phyloP scores from a whole-genome alignment of 1,284 basidiomycete species.

The Abortiporus biennis region DNA sequence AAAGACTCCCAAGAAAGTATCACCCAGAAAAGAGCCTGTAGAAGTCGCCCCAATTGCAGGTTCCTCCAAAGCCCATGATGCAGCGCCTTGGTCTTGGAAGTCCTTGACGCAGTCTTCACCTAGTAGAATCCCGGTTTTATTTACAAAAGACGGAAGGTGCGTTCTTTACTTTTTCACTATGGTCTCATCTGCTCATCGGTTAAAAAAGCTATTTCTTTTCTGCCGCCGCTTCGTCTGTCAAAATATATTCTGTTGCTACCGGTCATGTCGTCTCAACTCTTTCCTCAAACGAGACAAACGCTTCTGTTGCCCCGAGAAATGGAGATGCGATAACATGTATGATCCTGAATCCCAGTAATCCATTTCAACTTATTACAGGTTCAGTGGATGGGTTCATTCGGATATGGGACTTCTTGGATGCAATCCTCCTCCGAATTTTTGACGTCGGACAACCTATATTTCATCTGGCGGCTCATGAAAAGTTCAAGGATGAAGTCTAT shows the following conservation, averaged over 20 bases:
- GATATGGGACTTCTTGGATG: slow-evolving; percentile 94
- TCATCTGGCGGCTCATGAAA: slow-evolving; percentile 64
- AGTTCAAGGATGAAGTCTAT: slow-evolving; percentile 64
- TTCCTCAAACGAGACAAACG: slow-evolving; percentile 22
- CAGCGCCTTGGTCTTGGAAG: slow-evolving; percentile 60
- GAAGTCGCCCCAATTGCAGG: slow-evolving; percentile 17
- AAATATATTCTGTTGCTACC: slow-evolving; percentile 74
- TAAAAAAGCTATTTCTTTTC: slow-evolving; percentile 80
- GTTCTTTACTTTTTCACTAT: slow-evolving; percentile 22
- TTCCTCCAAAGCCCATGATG: slow-evolving; percentile 21
- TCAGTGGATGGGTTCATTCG: slow-evolving; percentile 82
- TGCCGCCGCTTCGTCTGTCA: slow-evolving; percentile 69
- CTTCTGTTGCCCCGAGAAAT: slow-evolving; percentile 39
- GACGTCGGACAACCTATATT: slow-evolving; percentile 67
- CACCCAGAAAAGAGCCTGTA: too few species aligned
- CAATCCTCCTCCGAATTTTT: slow-evolving; percentile 71
- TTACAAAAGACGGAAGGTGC: slow-evolving; percentile 84
- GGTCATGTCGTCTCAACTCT: slow-evolving; percentile 82
- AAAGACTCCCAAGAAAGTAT: slow-evolving; percentile 16
- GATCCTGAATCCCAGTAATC: slow-evolving; percentile 79
- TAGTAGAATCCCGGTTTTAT: slow-evolving; percentile 65
- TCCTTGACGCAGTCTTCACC: slow-evolving; percentile 67
- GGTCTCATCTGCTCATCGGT: slow-evolving; percentile 13
- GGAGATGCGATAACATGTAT: slow-evolving; percentile 67
- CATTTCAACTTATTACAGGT: slow-evolving; percentile 85